Percentiles rank a stretch among this genome's conserved stretches.
These are phyloP conservation scores for Phaeosphaeria sp. DNA, from an alignment of 2,329 filamentous ascomycete species.

Conservation along the genomic window DNA sequence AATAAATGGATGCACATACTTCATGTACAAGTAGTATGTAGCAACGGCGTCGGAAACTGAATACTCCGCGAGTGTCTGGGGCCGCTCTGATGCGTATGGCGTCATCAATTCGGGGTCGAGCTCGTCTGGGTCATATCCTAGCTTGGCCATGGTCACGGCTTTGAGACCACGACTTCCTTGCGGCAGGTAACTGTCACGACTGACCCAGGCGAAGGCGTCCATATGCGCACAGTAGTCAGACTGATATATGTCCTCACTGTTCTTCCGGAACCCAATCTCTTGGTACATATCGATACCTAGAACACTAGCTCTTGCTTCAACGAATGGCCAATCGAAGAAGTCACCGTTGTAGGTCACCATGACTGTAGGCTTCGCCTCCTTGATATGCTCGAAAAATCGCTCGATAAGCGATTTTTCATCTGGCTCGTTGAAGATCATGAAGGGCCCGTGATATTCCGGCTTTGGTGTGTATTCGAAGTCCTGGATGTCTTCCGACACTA, in stretches of 20 bases:
- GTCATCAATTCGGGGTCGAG: slow-evolving; percentile 98
- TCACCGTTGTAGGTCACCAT: slow-evolving; percentile 99
- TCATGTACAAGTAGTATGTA: slow-evolving; percentile 99
- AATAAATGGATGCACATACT: slow-evolving; percentile 99
- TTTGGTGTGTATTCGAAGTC: slow-evolving; percentile 99
- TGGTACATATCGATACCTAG: slow-evolving; percentile 99
- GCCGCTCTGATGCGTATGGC: slow-evolving; percentile 82
- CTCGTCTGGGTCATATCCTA: slow-evolving; percentile 98
- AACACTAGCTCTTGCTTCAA: slow-evolving; percentile 89
- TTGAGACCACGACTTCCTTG: slow-evolving; percentile 97
- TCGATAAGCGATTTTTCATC: slow-evolving; percentile 89
- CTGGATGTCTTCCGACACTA: slow-evolving; percentile 94
- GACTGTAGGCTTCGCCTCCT: slow-evolving; percentile 90
- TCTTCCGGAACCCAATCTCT: slow-evolving; percentile 96
- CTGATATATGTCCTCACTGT: slow-evolving; percentile 94
- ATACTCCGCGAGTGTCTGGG: slow-evolving; percentile 94
- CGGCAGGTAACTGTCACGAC: slow-evolving; percentile 95
- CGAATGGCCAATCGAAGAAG: slow-evolving; percentile 99
- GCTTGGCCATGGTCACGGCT: slow-evolving; percentile 95
- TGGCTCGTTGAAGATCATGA: slow-evolving; percentile 98
- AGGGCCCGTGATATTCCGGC: slow-evolving; percentile 92
- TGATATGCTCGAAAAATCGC: slow-evolving; percentile 93
- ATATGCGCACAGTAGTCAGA: slow-evolving; percentile 96
- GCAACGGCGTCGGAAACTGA: slow-evolving; percentile 98
- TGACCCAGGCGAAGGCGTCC: slow-evolving; percentile 99